Base-by-base conservation (phyloP, 768 basidiomycete species). In the Mycena galopus region DNA sequence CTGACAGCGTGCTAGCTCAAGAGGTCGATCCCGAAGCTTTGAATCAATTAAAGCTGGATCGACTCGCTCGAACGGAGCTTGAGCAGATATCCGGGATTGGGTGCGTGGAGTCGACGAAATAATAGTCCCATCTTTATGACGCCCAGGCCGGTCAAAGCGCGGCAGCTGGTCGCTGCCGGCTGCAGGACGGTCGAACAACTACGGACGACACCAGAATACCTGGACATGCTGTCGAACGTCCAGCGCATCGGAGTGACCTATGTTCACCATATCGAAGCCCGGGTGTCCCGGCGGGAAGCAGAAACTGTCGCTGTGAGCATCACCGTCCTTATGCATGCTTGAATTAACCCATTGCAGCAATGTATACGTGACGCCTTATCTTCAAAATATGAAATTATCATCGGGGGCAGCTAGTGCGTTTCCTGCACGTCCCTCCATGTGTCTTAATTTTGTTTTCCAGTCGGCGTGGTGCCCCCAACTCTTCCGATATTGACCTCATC, bases 361-460 rank as follows among this genome's bases (percentile, higher is more conserved):
- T 90, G 89, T 60, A 83, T 90, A 63, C 82, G 80, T 35, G 81
- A 86, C 19, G 84, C 83, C 67, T 71, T 91, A 8, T 84, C 86
- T 42, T 76, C 83, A 23, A 86, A 84, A 55, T 89, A 86, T 72
- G 88, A 90, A 68, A 72, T 89, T 21, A 76, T 85, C 33, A 75
- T 90, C n/a, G 84, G 84, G 0, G 91, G 91, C 12, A 84, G 84
- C 80, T 89, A 91, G 92, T 93, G 77, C 78, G 92, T 80, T 17
- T 10, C 23, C 19, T 16, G 35, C 19, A 8, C 62, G 39, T 61
- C 30, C n/a, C 67, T 23, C 14, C 30, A 47, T 42, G 21, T 47
- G n/a, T 2, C 19, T 10, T 70, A 53, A 29, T 37, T n/a, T 35
- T 39, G 59, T 35, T 33, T 65, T 4, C 14, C 64, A 90, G 91